Base-by-base conservation (phyloP, 371 early-diverging fungal species). In the Saksenaea oblongispora region DNA sequence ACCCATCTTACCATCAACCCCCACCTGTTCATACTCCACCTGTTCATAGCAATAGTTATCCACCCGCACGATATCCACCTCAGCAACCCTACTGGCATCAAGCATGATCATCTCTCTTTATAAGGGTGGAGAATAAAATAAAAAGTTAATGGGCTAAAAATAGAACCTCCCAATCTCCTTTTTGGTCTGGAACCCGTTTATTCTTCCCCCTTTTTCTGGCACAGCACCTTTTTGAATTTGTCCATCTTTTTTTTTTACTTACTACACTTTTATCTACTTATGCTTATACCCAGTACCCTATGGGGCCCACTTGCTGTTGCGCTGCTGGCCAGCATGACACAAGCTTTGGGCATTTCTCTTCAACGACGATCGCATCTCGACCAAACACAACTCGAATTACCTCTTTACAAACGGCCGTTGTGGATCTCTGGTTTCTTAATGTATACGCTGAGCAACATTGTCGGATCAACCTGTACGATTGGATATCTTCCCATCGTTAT, bases 401-500 rank as follows among this genome's bases (percentile, higher is more conserved):
- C 83, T 17, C 74, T 77, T 41, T 84, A 78, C 59, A 76, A 78
- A 69, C 62, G 69, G 41, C 74, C 82, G 17, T 54, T 78, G 39
- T 77, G 79, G 78, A 55, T 79, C 17, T 62, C 73, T 14, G 82
- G 93, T 13, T 87, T 93, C 61, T 76, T 83, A 18, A 84, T 89
- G 28, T 92, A 91, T 59, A 83, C 93, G 39, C 62, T 88, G 42
- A 87, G 90, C 61, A 90, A 88, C 27, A 73, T 89, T 9, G 85
- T 87, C 24, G 91, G 87, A 18, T 90, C 93, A 0, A 80, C 88
- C 5, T 84, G 91, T 37, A 88, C 93, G 10, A 89, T 93, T 56
- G 91, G 91, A 35, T 87, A 89, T 59, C 79, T 93, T 18, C 93
- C 93, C 8, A 90, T 93, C 14, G 85, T 92, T 58, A 89, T 93